Evolutionary conservation across 2,329 filamentous ascomycete species (phyloP).

Genomic region (Aspergillus versicolor): DNA sequence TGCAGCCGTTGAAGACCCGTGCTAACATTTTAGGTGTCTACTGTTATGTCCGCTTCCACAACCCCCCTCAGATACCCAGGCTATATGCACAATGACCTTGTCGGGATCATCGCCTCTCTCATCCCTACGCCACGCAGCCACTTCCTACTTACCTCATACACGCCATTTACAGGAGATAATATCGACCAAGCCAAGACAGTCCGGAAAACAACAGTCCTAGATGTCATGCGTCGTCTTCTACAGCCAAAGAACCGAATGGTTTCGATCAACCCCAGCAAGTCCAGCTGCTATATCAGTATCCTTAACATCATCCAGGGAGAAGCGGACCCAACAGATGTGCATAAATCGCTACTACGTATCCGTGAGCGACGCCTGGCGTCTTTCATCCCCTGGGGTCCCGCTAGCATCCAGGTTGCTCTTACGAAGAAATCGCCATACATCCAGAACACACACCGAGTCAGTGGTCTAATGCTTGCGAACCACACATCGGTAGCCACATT

Average conservation of each 20-base stretch:
- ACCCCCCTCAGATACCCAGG: constrained; percentile 95
- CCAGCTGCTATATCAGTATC: constrained; percentile 98
- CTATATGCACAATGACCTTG: constrained; percentile 99
- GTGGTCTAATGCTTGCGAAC: constrained; percentile 95
- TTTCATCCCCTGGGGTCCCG: constrained; percentile 98
- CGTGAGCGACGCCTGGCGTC: constrained; percentile 89
- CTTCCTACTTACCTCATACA: constrained; percentile 98
- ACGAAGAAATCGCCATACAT: constrained; percentile 97
- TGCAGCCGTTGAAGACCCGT: not conserved
- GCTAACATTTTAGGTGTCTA: constrained; percentile 63
- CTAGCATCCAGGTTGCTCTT: constrained; percentile 93
- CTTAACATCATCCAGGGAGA: constrained; percentile 99
- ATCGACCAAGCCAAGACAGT: constrained; percentile 97
- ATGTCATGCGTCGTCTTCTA: constrained; percentile 92
- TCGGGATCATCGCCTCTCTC: constrained; percentile 91
- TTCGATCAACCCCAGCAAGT: constrained; percentile 89
- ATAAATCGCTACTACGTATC: constrained; percentile 96
- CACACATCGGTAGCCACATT: constrained; percentile 96
- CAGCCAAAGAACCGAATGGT: constrained; percentile 99
- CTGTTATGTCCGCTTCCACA: constrained; percentile 97
- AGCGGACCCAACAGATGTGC: constrained; percentile 94
- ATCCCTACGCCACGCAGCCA: constrained; percentile 96
- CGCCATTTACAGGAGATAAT: constrained; percentile 93
- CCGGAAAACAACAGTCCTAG: constrained; percentile 93
- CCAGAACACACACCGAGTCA: constrained; percentile 89